Conservation (phyloP, 1,139 yeast genomes). For the Tardiomyces blankii region DNA sequence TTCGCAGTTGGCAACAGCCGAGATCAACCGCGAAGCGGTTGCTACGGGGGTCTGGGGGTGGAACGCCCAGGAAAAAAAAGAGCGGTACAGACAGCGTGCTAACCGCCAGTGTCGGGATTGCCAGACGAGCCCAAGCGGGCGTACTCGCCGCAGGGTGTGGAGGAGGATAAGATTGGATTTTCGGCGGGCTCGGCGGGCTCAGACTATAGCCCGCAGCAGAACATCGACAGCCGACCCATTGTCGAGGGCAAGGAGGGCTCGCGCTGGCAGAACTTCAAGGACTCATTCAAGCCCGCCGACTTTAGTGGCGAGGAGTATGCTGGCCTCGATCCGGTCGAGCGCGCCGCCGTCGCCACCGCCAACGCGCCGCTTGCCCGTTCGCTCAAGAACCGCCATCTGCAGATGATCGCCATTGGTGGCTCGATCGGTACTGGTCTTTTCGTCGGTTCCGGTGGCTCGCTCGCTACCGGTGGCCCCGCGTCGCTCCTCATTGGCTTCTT, state of each 20-base stretch:
- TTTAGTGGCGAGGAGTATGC: conserved; percentile 48
- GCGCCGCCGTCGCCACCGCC: conserved; percentile 39
- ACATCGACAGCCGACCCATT: background rate
- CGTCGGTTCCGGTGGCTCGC: conserved; percentile 45
- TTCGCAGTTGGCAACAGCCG: no score
- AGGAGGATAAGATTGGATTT: background rate
- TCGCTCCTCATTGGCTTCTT: conserved; percentile 53
- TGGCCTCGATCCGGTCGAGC: conserved; percentile 53
- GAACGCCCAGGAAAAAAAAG: no score
- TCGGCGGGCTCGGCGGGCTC: background rate
- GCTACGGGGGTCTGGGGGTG: no score
- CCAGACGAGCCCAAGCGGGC: background rate
- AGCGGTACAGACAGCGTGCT: no score
- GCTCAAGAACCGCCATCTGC: conserved; percentile 31
- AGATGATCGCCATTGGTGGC: conserved; percentile 64
- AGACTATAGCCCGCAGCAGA: background rate
- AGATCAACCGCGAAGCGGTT: no score
- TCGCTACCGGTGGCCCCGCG: conserved; percentile 60
- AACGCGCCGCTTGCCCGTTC: conserved; percentile 31
- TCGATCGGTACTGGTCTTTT: conserved; percentile 62
- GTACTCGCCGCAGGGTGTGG: background rate
- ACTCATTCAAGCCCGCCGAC: conserved; percentile 48
- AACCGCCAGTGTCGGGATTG: no score
- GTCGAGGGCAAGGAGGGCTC: background rate
- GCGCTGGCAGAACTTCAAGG: conserved; percentile 16